Evolutionary conservation across 495 filamentous ascomycete genomes (phyloP).

Genomic region (Aspergillus sclerotioniger): DNA sequence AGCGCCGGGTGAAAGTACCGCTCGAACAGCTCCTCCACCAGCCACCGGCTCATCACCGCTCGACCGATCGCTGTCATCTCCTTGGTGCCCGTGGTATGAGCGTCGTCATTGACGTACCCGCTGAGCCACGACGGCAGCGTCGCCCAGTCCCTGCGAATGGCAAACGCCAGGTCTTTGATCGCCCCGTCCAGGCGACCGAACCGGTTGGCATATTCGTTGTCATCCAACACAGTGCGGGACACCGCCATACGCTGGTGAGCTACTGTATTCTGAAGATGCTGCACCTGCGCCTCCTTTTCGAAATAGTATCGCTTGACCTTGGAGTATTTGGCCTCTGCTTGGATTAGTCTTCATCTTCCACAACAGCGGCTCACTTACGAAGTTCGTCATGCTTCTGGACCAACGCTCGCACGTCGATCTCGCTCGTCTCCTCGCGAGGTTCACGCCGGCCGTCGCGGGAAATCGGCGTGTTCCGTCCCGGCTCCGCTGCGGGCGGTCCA

Average conservation of each 20-base stretch:
- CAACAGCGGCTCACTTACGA: constrained; percentile 47
- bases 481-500: constrained; percentile 27
- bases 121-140: constrained; percentile 75
- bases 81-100: constrained; percentile 75
- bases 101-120: constrained; percentile 77
- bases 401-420: constrained; percentile 45
- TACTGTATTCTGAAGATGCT: constrained; percentile 92
- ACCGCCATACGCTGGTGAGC: constrained; percentile 93
- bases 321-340: constrained; percentile 85
- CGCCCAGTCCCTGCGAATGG: constrained; percentile 91
- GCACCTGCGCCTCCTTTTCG: constrained; percentile 89
- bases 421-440: constrained; percentile 50
- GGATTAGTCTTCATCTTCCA: constrained; percentile 9
- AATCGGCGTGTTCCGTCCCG: constrained; percentile 60
- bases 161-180: constrained; percentile 91
- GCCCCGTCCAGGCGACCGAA: constrained; percentile 93
- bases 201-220: constrained; percentile 87
- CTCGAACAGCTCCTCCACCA: constrained; percentile 88
- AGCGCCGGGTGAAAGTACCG: constrained; percentile 87
- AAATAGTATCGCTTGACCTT: constrained; percentile 98
- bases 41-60: constrained; percentile 83
- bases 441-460: constrained; percentile 40
- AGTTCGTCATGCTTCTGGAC: constrained; percentile 60
- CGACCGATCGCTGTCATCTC: constrained; percentile 98
- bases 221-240: constrained; percentile 91